Evolutionary conservation across 2,329 filamentous ascomycete genomes (phyloP), one percentile per base, ranked within the genome.

Genomic region (Pseudogymnoascus sp.): DNA sequence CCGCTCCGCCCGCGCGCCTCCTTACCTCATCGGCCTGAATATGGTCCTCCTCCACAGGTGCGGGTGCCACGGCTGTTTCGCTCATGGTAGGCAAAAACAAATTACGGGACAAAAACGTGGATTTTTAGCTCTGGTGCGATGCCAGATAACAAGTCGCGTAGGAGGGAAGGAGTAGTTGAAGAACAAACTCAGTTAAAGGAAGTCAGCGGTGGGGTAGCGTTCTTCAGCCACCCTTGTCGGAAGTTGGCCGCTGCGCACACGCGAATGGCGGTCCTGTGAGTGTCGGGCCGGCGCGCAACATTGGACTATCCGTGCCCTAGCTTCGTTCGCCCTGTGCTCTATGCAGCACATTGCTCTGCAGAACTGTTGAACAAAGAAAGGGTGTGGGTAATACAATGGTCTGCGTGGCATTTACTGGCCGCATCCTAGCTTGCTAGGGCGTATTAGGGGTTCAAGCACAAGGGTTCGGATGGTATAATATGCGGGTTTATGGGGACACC

Each of bases 21-120:
- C 44, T 54, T 54, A 54, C 44, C 44, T 54, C 44, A 9, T 54
- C 44, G n/a, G 44, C 44, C 44, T 54, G 44, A 9, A 54, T 54
- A 33, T 17, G 44, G 17, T 33, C 44, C 33, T 33, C 44, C 44
- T 33, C 44, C 44, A 54, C 44, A 17, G 11, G 3, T 3, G 26
- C 6, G n/a, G 26, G 26, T n/a, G 3, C 44, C 9, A 17, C 44
- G 26, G 31, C 33, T 1, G 26, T 17, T 33, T 33, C 44, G 44
- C 44, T 54, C 44, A 54, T 54, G n/a, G 44, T 33, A 11, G 26
- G 26, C n/a, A 31, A 17, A 33, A 17, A 3, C 3, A 33, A 50
- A 50, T 17, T 11, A 54, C 9, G 13, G 26, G 9, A 24, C 9
- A 17, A 50, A 54, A 17, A 17, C n/a, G 1, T 15, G n/a, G 11